Base-by-base conservation (phyloP, 73 alveolate genomes). In the Symbiodinium pilosum region DNA sequence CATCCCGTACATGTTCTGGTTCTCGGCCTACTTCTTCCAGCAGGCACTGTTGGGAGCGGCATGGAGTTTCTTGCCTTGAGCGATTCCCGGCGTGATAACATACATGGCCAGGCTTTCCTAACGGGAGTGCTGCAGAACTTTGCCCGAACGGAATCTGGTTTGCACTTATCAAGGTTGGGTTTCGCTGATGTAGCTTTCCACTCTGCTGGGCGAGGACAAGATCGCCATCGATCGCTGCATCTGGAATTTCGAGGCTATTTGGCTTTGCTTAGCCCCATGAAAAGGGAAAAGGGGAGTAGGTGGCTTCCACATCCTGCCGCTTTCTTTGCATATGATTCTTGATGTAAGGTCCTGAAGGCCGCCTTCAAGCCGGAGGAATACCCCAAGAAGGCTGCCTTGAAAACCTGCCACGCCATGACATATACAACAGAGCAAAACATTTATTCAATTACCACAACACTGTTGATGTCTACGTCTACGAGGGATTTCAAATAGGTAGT, bases 121-220 rank as follows among this genome's bases (percentile, higher is more conserved):
- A 99, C 99, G 7, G 99, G 99, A 71, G 99, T 99, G 32, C 98
- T 99, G 93, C 99, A 99, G 99, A 99, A 99, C 99, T 99, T 99
- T 99, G 99, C 99, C 8, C 99, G 99, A 39, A 83, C 93, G 0
- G 93, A 44, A 52, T 36, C 85, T 73, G 44, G 44, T 11, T 32
- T 30, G 41, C 44, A 73, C 0, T n/a, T n/a, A 52, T 12, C 69
- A 9, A 52, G n/a, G n/a, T n/a, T n/a, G n/a, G n/a, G 12, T 21
- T 52, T 52, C 12, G 12, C 21, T 12, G 71, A 16, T 52, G 71
- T 12, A 52, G 30, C 11, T 30, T 43, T 36, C 92, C 34, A n/a
- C n/a, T n/a, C n/a, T n/a, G n/a, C n/a, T n/a, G n/a, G n/a, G n/a
- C n/a, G 99, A 99, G 99, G 95, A 95, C 93, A 95, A 95, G 95